Conservation (phyloP, 1,284 basidiomycete species). For the Trichosporon sp. region DNA sequence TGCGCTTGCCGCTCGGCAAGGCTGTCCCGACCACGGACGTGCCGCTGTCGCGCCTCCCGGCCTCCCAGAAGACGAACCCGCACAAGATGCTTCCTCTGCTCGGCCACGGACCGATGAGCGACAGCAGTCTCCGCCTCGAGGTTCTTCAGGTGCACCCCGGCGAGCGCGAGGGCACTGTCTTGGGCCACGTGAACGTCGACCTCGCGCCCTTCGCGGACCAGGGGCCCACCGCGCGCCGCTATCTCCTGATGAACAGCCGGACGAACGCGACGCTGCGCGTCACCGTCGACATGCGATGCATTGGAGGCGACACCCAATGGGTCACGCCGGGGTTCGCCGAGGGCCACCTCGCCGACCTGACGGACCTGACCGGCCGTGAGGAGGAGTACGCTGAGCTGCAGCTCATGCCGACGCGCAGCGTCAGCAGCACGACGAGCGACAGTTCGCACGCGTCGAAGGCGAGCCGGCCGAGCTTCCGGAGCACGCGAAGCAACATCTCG, state of each 20-base stretch:
- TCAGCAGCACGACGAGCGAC: constrained; percentile 1
- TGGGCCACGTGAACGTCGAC: constrained; percentile 47
- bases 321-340: constrained; percentile 39
- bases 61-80: background rate
- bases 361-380: constrained; percentile 26
- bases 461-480: background rate
- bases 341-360: constrained; percentile 38
- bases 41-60: background rate
- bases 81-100: constrained; percentile 26
- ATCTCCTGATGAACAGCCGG: constrained; percentile 42
- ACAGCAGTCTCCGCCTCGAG: constrained; percentile 37
- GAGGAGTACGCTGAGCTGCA: constrained; percentile 20
- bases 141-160: constrained; percentile 18
- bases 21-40: constrained; percentile 10
- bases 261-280: constrained; percentile 49
- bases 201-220: constrained; percentile 48
- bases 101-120: constrained; percentile 37
- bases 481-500: constrained; percentile 4
- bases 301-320: constrained; percentile 41
- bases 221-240: constrained; percentile 40
- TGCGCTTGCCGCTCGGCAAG: constrained; percentile 40
- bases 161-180: constrained; percentile 17
- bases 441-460: background rate
- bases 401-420: constrained; percentile 21
- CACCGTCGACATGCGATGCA: constrained; percentile 42